These are phyloP conservation scores for Calonectria hongkongensis DNA, from an alignment of 2,329 filamentous ascomycete species.

Conservation along the genomic window DNA sequence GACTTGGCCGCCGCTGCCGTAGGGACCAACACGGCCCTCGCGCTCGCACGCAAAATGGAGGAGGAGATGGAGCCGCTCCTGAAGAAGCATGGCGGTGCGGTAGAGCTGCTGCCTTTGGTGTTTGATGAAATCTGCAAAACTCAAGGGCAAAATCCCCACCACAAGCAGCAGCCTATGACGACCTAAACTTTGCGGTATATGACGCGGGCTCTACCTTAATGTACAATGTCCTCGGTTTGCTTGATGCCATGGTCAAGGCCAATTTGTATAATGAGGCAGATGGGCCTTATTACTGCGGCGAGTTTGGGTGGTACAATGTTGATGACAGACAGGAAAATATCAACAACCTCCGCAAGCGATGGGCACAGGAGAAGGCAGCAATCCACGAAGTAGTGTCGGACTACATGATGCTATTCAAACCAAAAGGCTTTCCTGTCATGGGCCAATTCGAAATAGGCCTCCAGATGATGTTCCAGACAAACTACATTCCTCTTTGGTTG, in stretches of 20 bases:
- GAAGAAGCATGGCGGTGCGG: not conserved
- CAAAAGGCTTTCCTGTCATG: not conserved
- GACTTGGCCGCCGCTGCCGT: slow-evolving; percentile 21
- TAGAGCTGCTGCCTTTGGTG: not conserved
- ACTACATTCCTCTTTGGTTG: no score
- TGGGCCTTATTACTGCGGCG: not conserved
- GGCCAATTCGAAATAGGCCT: no score
- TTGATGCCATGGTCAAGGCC: not conserved
- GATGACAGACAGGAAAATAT: not conserved
- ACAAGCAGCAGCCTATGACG: not conserved
- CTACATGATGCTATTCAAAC: not conserved
- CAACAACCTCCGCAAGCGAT: not conserved
- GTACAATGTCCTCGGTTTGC: not conserved
- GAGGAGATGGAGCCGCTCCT: slow-evolving; percentile 20
- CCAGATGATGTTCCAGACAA: no score
- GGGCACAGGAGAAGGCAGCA: slow-evolving; percentile 11
- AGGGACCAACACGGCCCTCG: slow-evolving; percentile 6
- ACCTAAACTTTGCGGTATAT: not conserved
- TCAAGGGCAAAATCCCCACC: not conserved
- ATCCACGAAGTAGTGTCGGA: slow-evolving; percentile 8
- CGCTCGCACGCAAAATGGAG: slow-evolving; percentile 20
- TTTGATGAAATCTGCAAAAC: not conserved
- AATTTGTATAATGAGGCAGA: not conserved
- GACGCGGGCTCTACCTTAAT: not conserved
- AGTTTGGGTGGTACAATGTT: not conserved